Base-by-base conservation (phyloP, 225 moss, liverwort and hornwort genomes). In the Anthoceros angustus region DNA sequence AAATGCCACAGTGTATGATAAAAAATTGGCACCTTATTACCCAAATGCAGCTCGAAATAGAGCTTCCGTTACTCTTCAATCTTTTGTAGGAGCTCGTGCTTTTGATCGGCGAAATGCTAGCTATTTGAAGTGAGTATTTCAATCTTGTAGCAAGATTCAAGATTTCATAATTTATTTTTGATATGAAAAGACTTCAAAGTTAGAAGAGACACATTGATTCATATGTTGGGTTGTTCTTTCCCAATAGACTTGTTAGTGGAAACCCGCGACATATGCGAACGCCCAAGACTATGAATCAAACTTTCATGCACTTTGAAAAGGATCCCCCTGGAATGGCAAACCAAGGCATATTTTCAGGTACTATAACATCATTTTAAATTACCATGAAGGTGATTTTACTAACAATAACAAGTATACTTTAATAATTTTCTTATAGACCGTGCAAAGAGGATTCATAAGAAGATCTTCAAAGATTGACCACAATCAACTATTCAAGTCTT, bases 381-480 rank as follows among this genome's bases (percentile, higher is more conserved):
- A 15, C 1, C 55, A 55, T 15, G 5, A 55, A 55, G 1, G n/a
- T n/a, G n/a, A 9, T 18, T 55, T 20, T 12, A 55, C 18, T 0
- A 55, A 12, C 1, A 32, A 55, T 15, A 18, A 18, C 46, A 48
- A 55, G 14, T 18, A 20, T 7, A 9, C 23, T 15, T 55, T 20
- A 2, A 4, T 55, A 18, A 0, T 55, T 2, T 1, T 55, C 0
- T 55, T 55, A 5, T 12, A 55, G 55, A 55, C 23, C 55, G 55
- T 2, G 55, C 55, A 23, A 55, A 55, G 23, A 9, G 55, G 23
- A 55, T 55, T 23, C 55, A 55, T 20, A 55, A 55, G 7, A 55
- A 55, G 55, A 55, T 55, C 55, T 55, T 55, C 55, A 55, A 55
- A 55, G 55, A 55, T 20, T 55, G 14, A n/a, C n/a, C n/a, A n/a